Base-by-base conservation (phyloP, 352 stramenopile species). In the Phytophthora ohioensis region DNA sequence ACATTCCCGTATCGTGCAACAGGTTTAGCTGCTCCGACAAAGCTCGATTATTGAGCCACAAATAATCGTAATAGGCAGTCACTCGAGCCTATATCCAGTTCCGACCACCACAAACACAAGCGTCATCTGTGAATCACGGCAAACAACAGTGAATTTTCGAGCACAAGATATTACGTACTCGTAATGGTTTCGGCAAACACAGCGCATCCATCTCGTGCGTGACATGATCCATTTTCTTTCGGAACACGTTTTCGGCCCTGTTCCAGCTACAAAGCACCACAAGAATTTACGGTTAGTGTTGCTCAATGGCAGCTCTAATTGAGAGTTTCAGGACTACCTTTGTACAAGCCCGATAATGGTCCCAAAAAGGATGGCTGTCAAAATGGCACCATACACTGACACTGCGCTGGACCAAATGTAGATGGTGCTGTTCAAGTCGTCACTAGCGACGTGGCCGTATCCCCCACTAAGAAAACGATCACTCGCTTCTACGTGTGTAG, bases 211-310 rank as follows among this genome's bases (percentile, higher is more conserved):
- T 91, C 52, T 91, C 83, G 61, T 90, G 76, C 2, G 69, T 74
- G 51, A 91, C 80, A 21, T 90, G 81, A 53, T 91, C 83, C 83
- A 91, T 87, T 67, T 88, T 88, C 62, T 91, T 91, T 2, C 83
- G 76, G 41, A 91, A 91, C 15, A 76, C 70, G 47, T 90, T 87
- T 63, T 89, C 83, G 0, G 76, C 80, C 57, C 83, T 81, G 59
- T 90, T 90, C 75, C 76, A 84, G 54, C 82, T 85, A 67, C 48
- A 55, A 21, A 13, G n/a, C 4, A 55, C 13, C 34, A 64, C 39
- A 55, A 67, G 31, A 42, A 27, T 21, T 35, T 17, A 35, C 17
- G 15, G 38, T 68, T 60, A 58, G 30, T 21, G 0, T 15, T 11
- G 11, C 6, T 51, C 4, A 51, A 15, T 35, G 45, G 6, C n/a